Conservation (phyloP, 129 eudicot species). For the Artemisia argyi region DNA sequence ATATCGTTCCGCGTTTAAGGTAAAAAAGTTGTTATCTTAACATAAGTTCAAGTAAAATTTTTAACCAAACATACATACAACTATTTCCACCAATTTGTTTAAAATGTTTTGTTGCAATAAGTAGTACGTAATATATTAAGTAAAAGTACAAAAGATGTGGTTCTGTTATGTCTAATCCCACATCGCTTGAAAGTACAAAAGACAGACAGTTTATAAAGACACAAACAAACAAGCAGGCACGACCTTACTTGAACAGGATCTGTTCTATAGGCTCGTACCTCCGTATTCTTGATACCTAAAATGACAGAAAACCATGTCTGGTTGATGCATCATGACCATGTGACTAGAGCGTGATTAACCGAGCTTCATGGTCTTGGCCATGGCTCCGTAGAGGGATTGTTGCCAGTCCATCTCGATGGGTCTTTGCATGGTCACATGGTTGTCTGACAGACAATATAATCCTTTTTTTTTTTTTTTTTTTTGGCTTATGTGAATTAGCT, state of each 20-base stretch:
- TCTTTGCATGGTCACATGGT: too few species aligned
- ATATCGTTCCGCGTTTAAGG: too few species aligned
- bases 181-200: not conserved
- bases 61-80: too few species aligned
- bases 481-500: too few species aligned
- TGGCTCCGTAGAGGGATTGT: not conserved
- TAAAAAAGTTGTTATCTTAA: too few species aligned
- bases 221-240: not conserved
- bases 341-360: conserved; percentile 43
- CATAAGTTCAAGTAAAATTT: too few species aligned
- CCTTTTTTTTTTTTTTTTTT: too few species aligned
- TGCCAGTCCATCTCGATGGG: too few species aligned
- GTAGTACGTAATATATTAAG: too few species aligned
- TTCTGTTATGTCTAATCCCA: not conserved
- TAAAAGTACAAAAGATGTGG: not conserved
- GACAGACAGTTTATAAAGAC: not conserved
- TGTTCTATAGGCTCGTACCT: conserved; percentile 61
- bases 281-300: conserved; percentile 69
- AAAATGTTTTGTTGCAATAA: too few species aligned
- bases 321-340: conserved; percentile 47
- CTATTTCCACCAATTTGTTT: too few species aligned
- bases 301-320: conserved; percentile 65
- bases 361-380: not conserved
- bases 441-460: too few species aligned
- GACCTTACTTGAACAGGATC: conserved; percentile 88